Evolutionary conservation across 257 asterid genomes (phyloP).

Genomic region (Nicotiana otophora): DNA sequence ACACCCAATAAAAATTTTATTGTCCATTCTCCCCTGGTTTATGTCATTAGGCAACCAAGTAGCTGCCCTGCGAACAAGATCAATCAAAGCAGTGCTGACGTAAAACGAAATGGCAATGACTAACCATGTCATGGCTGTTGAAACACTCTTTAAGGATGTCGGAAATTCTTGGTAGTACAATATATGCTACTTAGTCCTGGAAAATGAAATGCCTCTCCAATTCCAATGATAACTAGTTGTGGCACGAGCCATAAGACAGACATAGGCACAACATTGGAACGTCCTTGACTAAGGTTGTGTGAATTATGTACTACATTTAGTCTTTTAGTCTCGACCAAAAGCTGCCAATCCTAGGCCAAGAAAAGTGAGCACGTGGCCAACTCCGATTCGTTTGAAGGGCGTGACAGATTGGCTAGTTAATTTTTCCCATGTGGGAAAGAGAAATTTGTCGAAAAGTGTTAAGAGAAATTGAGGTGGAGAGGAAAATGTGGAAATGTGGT

Average conservation of each 20-base stretch:
- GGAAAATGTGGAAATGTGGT: not conserved
- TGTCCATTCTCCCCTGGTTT: conserved; percentile 25
- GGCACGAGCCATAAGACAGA: conserved; percentile 64
- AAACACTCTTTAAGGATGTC: conserved; percentile 36
- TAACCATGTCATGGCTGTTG: conserved; percentile 54
- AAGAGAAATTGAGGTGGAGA: conserved; percentile 13
- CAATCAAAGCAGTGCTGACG: conserved; percentile 5
- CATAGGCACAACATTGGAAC: conserved; percentile 11
- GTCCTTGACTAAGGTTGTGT: not conserved
- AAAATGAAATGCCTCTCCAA: conserved; percentile 63
- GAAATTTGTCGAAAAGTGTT: not conserved
- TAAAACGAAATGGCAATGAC: conserved; percentile 27
- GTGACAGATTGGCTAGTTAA: not conserved
- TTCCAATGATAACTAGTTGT: conserved; percentile 25
- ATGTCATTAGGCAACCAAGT: conserved; percentile 27
- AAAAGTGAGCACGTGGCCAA: conserved; percentile 14
- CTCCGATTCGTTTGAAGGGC: conserved; percentile 18
- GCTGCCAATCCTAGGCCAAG: conserved; percentile 50
- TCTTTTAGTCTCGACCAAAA: conserved; percentile 47
- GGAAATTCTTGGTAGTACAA: conserved; percentile 68
- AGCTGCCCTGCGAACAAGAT: conserved; percentile 9
- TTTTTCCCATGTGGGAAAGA: conserved; percentile 11
- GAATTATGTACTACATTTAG: conserved; percentile 13
- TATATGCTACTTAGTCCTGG: conserved; percentile 39
- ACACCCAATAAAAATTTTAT: conserved; percentile 15